Conservation (phyloP, 495 filamentous ascomycete species). For the Oidiodendron maius region DNA sequence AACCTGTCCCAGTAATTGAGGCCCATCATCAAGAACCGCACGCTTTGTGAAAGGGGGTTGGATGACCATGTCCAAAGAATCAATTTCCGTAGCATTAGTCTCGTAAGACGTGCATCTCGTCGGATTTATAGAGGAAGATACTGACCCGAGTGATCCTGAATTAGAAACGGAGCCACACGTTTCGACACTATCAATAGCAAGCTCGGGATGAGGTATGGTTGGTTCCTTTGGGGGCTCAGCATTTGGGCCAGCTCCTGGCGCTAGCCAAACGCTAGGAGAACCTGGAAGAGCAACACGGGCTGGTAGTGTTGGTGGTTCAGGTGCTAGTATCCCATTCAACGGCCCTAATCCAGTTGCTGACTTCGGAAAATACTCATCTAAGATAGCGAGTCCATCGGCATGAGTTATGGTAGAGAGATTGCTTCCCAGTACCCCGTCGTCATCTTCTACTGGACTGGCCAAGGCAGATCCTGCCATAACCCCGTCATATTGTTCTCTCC, state of each 20-base stretch:
- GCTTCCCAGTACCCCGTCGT: conserved; percentile 1
- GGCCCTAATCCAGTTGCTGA: conserved; percentile 6
- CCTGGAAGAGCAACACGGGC: background rate
- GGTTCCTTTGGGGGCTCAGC: conserved; percentile 1
- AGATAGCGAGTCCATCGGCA: conserved; percentile 12
- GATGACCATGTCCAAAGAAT: conserved; percentile 3
- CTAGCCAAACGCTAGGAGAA: no score
- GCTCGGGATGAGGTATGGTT: conserved; percentile 4
- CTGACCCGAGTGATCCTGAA: conserved; percentile 3
- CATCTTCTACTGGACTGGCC: conserved; percentile 3
- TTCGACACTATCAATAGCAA: conserved; percentile 2
- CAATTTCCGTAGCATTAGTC: conserved; percentile 7
- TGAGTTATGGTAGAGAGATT: conserved; percentile 11
- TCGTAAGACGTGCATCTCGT: background rate
- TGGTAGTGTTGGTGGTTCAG: background rate
- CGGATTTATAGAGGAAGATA: conserved; percentile 5
- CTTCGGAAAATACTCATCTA: conserved; percentile 13
- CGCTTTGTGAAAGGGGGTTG: conserved; percentile 7
- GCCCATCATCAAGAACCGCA: conserved; percentile 10
- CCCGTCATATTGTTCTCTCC: no score
- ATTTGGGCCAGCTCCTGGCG: conserved; percentile 10
- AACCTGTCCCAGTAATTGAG: conserved; percentile 8
- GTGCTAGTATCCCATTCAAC: background rate
- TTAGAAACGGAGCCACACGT: conserved; percentile 1
- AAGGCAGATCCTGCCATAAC: conserved; percentile 5